Evolutionary conservation across 177 flowering plant species (phyloP), one percentile per base, ranked within the genome.

Genomic region (Vitis hybrid): DNA sequence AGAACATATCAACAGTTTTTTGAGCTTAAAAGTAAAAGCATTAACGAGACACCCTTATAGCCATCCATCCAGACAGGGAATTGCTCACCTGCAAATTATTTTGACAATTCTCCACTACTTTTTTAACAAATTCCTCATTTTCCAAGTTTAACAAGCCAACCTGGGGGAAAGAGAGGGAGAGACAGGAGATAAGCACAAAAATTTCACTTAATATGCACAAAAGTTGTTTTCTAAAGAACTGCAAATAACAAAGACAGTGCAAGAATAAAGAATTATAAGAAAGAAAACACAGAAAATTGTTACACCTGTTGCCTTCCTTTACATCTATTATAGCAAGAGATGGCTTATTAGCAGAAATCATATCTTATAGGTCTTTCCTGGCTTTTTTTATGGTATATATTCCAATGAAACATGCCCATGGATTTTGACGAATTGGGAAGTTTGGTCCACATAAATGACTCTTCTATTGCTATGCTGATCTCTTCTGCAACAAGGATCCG

Each of bases 121-220:
- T 85, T 60, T 60, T 76, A 8, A 81, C 89, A 70, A 89, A 88
- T 4, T 85, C 94, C 70, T 94, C 99, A 74, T 80, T 86, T 77
- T 94, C 99, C 87, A 96, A 78, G 79, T 94, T 96, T 70, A 92
- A 56, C 72, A 96, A 77, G 60, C 99, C 99, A 76, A 94, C 84
- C 99, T 96, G 77, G 15, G 19, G 13, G 16, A 60, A 60, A 66
- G 56, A 49, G 49, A 64, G 50, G 33, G 48, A 74, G 48, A 60
- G 39, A 69, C 21, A 29, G 51, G 19, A 33, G 65, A 26, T 51
- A 11, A 21, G 15, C 56, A 60, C 21, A 51, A 60, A 18, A 67
- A 12, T 49, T 57, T 3, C 7, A 59, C 11, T 14, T 18, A 57
- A 18, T 22, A 16, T 18, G 26, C 3, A 10, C 22, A 16, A 57